A percentile compares a stretch with the other conserved stretches of the same genome.
These are phyloP conservation scores for Mediolabrus comicus DNA, from an alignment of 108 stramenopile genomes.

Conservation along the genomic window DNA sequence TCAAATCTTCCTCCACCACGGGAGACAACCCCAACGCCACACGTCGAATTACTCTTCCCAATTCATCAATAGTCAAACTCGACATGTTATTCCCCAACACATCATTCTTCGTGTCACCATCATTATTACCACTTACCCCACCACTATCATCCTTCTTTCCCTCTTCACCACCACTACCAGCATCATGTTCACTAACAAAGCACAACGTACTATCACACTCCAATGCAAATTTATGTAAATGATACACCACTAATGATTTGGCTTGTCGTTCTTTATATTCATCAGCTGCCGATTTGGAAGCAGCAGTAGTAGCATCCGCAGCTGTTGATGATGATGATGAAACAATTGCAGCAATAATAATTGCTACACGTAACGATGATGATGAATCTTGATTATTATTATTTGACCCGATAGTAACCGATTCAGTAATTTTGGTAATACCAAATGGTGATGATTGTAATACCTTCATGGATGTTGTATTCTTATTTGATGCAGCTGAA, in stretches of 20 bases:
- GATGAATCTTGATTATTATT: background rate
- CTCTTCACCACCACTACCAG: background rate
- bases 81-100: background rate
- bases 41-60: conserved; percentile 28
- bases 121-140: background rate
- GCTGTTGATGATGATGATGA: background rate
- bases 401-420: no score
- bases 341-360: conserved; percentile 27
- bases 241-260: conserved; percentile 64
- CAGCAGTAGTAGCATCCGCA: background rate
- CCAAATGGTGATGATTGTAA: conserved; percentile 23
- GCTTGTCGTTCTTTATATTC: conserved; percentile 62
- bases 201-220: conserved; percentile 61
- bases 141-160: background rate
- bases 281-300: conserved; percentile 7
- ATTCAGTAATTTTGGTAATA: conserved; percentile 8
- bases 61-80: conserved; percentile 37
- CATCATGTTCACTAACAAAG: conserved; percentile 38
- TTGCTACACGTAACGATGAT: background rate
- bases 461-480: conserved; percentile 22
- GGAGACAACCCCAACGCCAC: conserved; percentile 35
- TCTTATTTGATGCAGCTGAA: background rate
- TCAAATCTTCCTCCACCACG: conserved; percentile 2
- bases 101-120: background rate
- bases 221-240: conserved; percentile 73